Conservation (phyloP, 495 filamentous ascomycete species). For the Patellaria atrata region DNA sequence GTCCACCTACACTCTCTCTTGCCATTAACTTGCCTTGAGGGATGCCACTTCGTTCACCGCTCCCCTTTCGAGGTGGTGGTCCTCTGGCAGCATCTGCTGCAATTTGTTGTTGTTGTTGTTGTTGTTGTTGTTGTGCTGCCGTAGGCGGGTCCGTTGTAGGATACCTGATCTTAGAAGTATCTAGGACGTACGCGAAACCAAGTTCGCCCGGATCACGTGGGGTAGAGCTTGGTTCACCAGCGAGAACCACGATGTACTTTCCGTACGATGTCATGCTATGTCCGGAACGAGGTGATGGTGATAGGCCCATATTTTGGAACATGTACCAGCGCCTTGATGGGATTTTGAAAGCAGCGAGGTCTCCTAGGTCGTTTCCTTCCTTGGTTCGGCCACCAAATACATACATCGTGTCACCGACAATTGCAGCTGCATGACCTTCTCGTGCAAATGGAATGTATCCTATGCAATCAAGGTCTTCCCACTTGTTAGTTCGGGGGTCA, state of each 20-base stretch:
- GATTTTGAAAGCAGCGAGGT: conserved; percentile 91
- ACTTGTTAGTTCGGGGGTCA: conserved; percentile 65
- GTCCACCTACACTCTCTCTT: conserved; percentile 10
- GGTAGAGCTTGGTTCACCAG: conserved; percentile 84
- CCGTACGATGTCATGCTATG: conserved; percentile 95
- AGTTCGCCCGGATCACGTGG: conserved; percentile 68
- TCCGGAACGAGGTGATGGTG: conserved; percentile 81
- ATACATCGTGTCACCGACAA: conserved; percentile 98
- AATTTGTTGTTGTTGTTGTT: conserved; percentile 32
- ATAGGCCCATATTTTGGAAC: conserved; percentile 98
- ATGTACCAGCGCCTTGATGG: conserved; percentile 90
- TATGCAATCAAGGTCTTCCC: conserved; percentile 85
- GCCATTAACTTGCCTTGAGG: conserved; percentile 8
- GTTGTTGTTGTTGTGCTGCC: conserved; percentile 41
- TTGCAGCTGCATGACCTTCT: conserved; percentile 85
- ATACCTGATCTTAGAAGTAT: conserved; percentile 92
- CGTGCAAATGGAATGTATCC: conserved; percentile 88
- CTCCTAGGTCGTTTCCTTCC: conserved; percentile 80
- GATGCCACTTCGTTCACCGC: conserved; percentile 14
- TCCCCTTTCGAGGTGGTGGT: conserved; percentile 22
- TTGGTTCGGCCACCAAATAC: conserved; percentile 96
- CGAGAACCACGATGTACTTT: conserved; percentile 82
- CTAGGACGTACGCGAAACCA: conserved; percentile 77
- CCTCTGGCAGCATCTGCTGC: conserved; percentile 9
- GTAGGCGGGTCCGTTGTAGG: no score